Percentiles rank a stretch among this genome's conserved stretches.
Conservation (phyloP, 2,329 filamentous ascomycete species). For the Eutypa lata region DNA sequence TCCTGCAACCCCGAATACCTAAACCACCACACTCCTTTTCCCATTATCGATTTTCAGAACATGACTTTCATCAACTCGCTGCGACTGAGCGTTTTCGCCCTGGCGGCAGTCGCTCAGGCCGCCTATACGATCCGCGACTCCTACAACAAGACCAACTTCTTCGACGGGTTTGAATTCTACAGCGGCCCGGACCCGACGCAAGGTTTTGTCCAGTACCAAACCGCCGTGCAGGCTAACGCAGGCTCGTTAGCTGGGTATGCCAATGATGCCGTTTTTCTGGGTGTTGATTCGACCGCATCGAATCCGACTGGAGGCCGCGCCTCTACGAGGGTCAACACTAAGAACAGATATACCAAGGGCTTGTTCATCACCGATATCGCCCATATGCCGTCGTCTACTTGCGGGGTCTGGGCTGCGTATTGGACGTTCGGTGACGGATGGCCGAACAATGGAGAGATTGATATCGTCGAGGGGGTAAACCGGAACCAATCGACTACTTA, state of each 20-base stretch:
- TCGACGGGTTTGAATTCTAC: constrained; percentile 55
- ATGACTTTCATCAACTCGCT: constrained; percentile 22
- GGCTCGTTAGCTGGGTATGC: constrained; percentile 56
- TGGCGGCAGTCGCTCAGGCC: constrained; percentile 18
- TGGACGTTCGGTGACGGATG: constrained; percentile 67
- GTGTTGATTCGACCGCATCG: constrained; percentile 61
- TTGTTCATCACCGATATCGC: constrained; percentile 70
- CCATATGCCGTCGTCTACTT: constrained; percentile 71
- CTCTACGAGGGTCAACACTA: constrained; percentile 68
- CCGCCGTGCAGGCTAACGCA: constrained; percentile 54
- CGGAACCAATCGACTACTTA: constrained; percentile 55
- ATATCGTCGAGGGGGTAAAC: constrained; percentile 79
- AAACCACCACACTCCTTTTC: too few species aligned
- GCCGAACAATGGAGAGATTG: constrained; percentile 71
- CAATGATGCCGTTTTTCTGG: constrained; percentile 60
- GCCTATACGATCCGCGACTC: constrained; percentile 45
- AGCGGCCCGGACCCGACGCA: constrained; percentile 63
- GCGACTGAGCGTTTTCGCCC: constrained; percentile 19
- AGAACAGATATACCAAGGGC: constrained; percentile 63
- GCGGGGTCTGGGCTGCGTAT: constrained; percentile 75
- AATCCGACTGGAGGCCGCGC: constrained; percentile 58
- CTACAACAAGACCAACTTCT: constrained; percentile 54
- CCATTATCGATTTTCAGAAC: background rate
- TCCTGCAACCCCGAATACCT: too few species aligned
- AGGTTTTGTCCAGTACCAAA: constrained; percentile 70